These are phyloP conservation scores for Rubia balearica DNA, from an alignment of 305 asterid species.

Conservation along the genomic window DNA sequence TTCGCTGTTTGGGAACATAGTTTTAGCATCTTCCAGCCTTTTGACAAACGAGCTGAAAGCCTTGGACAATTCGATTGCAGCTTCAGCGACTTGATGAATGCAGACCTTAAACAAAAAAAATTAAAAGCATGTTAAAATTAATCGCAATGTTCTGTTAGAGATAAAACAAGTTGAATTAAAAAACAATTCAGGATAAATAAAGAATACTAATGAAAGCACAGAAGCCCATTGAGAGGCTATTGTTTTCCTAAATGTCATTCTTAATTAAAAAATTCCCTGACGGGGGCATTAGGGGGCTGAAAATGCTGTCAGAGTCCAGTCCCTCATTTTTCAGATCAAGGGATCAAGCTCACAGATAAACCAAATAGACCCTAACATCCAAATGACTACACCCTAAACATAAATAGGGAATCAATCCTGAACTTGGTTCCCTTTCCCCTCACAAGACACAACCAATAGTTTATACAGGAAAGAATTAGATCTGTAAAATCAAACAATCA, in stretches of 20 bases:
- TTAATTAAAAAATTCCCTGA: not conserved
- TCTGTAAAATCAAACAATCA: not conserved
- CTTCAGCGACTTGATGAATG: too few species aligned
- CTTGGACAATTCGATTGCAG: too few species aligned
- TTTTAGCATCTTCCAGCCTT: too few species aligned
- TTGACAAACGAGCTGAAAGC: too few species aligned
- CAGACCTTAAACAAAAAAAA: too few species aligned
- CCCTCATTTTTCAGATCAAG: not conserved
- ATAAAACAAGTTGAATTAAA: too few species aligned
- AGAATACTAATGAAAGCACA: slow-evolving; percentile 22
- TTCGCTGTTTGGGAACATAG: too few species aligned
- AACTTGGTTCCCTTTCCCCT: not conserved
- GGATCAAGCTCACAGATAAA: not conserved
- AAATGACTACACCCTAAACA: not conserved
- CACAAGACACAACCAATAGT: not conserved
- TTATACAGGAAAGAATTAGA: not conserved
- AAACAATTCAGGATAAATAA: slow-evolving; percentile 1
- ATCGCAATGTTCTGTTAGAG: too few species aligned
- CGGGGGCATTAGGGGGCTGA: not conserved
- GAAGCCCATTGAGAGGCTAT: slow-evolving; percentile 12
- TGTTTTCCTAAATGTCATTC: not conserved
- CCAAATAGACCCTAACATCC: too few species aligned
- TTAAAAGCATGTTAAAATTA: too few species aligned
- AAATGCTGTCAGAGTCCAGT: slow-evolving; percentile 9
- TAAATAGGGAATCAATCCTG: not conserved